Percentiles rank a stretch among this genome's conserved stretches.
phyloP scores from a whole-genome alignment of 2,329 filamentous ascomycete species.

The Penicillium nordicum region DNA sequence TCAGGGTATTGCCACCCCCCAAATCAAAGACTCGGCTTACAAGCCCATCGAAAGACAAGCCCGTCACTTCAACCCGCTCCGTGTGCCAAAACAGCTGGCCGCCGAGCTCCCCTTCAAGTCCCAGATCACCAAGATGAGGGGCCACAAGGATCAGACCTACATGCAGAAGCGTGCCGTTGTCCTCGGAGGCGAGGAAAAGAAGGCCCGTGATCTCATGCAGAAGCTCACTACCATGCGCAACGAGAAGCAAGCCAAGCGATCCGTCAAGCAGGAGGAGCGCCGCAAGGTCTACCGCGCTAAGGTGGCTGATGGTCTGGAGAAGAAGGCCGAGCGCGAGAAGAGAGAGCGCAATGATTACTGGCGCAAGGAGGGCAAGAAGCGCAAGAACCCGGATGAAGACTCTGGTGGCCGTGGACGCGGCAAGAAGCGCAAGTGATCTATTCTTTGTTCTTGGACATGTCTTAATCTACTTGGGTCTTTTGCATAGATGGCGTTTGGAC shows the following conservation, averaged over 20 bases:
- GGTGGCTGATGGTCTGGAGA: conserved; percentile 77
- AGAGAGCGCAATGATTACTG: conserved; percentile 90
- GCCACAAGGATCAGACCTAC: conserved; percentile 79
- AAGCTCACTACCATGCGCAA: conserved; percentile 88
- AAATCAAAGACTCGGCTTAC: conserved; percentile 82
- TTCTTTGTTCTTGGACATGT: conserved; percentile 16
- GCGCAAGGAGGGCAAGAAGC: conserved; percentile 82
- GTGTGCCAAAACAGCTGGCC: conserved; percentile 54
- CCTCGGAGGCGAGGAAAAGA: conserved; percentile 79
- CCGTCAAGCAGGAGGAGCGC: conserved; percentile 83
- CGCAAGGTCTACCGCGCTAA: conserved; percentile 76
- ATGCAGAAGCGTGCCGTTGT: conserved; percentile 95
- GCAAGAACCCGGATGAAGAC: conserved; percentile 55
- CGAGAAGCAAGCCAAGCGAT: conserved; percentile 80
- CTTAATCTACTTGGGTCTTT: conserved; percentile 13
- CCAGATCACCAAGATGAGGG: conserved; percentile 78
- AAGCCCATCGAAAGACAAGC: conserved; percentile 57
- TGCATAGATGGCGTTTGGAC: conserved; percentile 28
- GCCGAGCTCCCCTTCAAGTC: conserved; percentile 87
- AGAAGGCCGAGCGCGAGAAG: conserved; percentile 82
- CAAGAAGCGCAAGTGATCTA: conserved; percentile 43
- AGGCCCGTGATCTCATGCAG: conserved; percentile 82
- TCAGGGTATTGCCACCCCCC: conserved; percentile 70
- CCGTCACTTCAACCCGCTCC: conserved; percentile 70
- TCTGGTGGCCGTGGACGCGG: conserved; percentile 49